A percentile compares a stretch with the other conserved stretches of the same genome.
Evolutionary conservation across 169 alveolate genomes (phyloP).

Genomic region (Theileria parva): DNA sequence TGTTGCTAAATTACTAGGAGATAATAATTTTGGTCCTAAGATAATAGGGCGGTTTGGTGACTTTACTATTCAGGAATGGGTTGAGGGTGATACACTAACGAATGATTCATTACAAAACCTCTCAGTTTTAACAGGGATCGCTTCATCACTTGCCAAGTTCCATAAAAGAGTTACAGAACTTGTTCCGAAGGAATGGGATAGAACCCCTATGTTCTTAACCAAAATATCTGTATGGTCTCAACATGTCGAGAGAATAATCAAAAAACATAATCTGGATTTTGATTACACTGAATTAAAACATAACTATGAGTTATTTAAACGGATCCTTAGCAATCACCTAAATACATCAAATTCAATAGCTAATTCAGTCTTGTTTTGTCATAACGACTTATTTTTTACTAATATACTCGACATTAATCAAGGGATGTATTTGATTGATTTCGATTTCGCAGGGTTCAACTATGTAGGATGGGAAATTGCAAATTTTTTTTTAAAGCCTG

Average conservation of each 20-base stretch:
- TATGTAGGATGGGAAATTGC: conserved; percentile 77
- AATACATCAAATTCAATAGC: conserved; percentile 56
- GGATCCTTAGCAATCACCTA: conserved; percentile 27
- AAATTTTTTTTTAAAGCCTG: conserved; percentile 65
- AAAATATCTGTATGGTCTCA: conserved; percentile 49
- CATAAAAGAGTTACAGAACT: conserved; percentile 20
- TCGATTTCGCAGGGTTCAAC: conserved; percentile 77
- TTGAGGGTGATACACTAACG: conserved; percentile 72
- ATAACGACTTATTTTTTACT: conserved; percentile 75
- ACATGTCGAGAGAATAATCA: not conserved
- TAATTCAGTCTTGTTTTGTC: conserved; percentile 72
- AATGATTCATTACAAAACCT: conserved; percentile 62
- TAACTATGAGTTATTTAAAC: not conserved
- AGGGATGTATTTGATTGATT: conserved; percentile 74
- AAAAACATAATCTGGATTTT: conserved; percentile 8
- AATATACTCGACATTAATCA: conserved; percentile 61
- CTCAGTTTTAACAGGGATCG: conserved; percentile 67
- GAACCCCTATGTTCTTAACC: conserved; percentile 61
- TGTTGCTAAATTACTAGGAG: conserved; percentile 70
- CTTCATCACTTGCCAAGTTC: conserved; percentile 42
- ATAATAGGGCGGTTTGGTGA: conserved; percentile 68
- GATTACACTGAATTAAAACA: not conserved
- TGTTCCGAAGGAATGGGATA: conserved; percentile 65
- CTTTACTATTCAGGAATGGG: conserved; percentile 78
- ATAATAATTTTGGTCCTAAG: conserved; percentile 73